phyloP scores from a whole-genome alignment of 2,329 filamentous ascomycete genomes.

The Pseudopyrenochaeta lycopersici region DNA sequence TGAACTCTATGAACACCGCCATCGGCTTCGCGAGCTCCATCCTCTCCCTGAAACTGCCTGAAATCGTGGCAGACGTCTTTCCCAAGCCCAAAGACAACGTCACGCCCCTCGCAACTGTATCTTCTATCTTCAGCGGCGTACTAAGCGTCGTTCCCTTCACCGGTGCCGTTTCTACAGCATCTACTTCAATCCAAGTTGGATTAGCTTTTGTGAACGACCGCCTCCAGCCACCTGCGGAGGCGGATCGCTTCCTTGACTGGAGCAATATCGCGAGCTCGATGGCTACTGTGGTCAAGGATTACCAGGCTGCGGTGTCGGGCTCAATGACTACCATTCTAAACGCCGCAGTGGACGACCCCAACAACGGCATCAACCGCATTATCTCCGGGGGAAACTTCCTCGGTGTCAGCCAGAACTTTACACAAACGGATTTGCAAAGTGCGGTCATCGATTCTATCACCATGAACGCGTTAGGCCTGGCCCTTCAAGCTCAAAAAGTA shows the following conservation, averaged over 20 bases:
- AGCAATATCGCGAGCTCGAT: slow-evolving; percentile 7
- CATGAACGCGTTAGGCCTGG: slow-evolving; percentile 6
- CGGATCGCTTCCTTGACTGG: slow-evolving; percentile 10
- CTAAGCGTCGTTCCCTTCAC: too few species aligned
- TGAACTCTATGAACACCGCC: slow-evolving; percentile 13
- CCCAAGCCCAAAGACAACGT: slow-evolving; percentile 11
- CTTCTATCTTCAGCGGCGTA: background rate
- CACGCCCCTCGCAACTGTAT: slow-evolving; percentile 6
- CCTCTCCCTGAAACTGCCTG: slow-evolving; percentile 4
- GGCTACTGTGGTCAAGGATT: slow-evolving; percentile 3
- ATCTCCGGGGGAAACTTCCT: slow-evolving; percentile 9
- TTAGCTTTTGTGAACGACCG: background rate
- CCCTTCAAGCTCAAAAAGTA: slow-evolving; percentile 5
- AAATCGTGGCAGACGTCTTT: slow-evolving; percentile 8
- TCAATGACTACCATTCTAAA: background rate
- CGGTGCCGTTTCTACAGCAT: too few species aligned
- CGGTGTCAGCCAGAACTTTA: slow-evolving; percentile 14
- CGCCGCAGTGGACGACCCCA: too few species aligned
- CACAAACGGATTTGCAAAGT: slow-evolving; percentile 7
- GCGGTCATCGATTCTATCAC: slow-evolving; percentile 1
- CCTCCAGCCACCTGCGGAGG: slow-evolving; percentile 1
- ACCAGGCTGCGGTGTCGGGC: slow-evolving; percentile 1
- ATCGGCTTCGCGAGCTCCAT: slow-evolving; percentile 11
- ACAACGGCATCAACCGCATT: slow-evolving; percentile 5
- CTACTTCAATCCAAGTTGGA: too few species aligned